Conservation (phyloP, 805 yeast genomes). For the Spathaspora sp. region DNA sequence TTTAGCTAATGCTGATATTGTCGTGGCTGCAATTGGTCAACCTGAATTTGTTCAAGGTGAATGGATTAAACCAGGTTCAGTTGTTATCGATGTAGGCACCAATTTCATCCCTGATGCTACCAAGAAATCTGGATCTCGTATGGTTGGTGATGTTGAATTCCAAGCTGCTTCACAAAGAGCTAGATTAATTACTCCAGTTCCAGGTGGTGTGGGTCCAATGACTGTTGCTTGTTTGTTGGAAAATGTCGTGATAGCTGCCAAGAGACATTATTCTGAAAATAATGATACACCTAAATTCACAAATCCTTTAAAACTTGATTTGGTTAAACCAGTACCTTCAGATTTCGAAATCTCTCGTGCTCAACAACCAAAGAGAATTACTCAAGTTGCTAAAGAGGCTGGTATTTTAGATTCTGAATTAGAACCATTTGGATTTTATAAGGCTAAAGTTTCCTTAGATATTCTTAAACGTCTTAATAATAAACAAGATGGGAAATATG, state of each 20-base stretch:
- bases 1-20: constrained; percentile 66
- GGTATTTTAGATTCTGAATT: constrained; percentile 65
- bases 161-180: constrained; percentile 53
- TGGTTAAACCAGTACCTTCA: constrained; percentile 70
- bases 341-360: constrained; percentile 76
- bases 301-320: constrained; percentile 53
- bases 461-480: constrained; percentile 60
- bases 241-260: constrained; percentile 69
- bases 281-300: constrained; percentile 42
- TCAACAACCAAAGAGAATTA: constrained; percentile 68
- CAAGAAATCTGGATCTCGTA: constrained; percentile 63
- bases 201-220: constrained; percentile 94
- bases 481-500: constrained; percentile 64
- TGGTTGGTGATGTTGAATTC: constrained; percentile 78
- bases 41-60: constrained; percentile 70
- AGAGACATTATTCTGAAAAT: constrained; percentile 41
- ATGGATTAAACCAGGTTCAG: constrained; percentile 66
- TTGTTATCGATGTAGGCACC: constrained; percentile 81
- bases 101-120: constrained; percentile 66
- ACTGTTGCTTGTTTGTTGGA: constrained; percentile 79
- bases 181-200: constrained; percentile 76
- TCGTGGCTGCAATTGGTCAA: constrained; percentile 73
- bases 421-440: constrained; percentile 71
- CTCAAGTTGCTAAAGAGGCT: constrained; percentile 64
- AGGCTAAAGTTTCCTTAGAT: constrained; percentile 70